Conservation (phyloP, 1,284 basidiomycete genomes). For the Fomitopsis pinicola region DNA sequence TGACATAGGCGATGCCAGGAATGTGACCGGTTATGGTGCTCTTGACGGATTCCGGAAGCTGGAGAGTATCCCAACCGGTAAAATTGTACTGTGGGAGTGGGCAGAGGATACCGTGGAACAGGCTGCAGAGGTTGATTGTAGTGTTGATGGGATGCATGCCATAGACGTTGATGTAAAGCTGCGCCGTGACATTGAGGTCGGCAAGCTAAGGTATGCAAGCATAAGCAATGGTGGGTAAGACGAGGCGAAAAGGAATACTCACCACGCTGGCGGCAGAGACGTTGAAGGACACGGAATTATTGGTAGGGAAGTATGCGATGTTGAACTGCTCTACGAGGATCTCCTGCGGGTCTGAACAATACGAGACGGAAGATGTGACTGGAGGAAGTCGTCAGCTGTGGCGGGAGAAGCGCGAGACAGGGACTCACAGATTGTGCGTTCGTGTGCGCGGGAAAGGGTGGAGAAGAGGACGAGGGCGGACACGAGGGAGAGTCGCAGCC, state of each 20-base stretch:
- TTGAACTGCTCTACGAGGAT: conserved; percentile 82
- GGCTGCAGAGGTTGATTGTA: conserved; percentile 74
- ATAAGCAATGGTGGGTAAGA: conserved; percentile 19
- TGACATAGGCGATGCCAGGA: conserved; percentile 78
- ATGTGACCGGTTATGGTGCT: conserved; percentile 44
- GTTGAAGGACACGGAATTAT: conserved; percentile 71
- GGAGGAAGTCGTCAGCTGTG: conserved; percentile 7
- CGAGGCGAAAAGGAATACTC: conserved; percentile 30
- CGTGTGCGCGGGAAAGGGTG: conserved; percentile 39
- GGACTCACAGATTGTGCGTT: conserved; percentile 57
- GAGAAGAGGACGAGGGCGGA: conserved; percentile 39
- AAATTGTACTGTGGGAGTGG: conserved; percentile 87
- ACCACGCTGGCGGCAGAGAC: conserved; percentile 72
- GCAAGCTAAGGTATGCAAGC: conserved; percentile 44
- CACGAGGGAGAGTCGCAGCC: conserved; percentile 54
- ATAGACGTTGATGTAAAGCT: conserved; percentile 78
- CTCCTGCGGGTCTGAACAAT: conserved; percentile 78
- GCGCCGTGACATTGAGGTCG: conserved; percentile 76
- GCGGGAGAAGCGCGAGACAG: conserved; percentile 2
- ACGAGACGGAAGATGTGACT: conserved; percentile 86
- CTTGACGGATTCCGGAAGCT: conserved; percentile 60
- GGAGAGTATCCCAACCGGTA: conserved; percentile 73
- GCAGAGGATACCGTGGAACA: conserved; percentile 78
- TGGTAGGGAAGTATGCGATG: conserved; percentile 67
- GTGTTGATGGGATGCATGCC: conserved; percentile 75